Conservation (phyloP, 1,139 yeast species). For the Geotrichum carabidarum region DNA sequence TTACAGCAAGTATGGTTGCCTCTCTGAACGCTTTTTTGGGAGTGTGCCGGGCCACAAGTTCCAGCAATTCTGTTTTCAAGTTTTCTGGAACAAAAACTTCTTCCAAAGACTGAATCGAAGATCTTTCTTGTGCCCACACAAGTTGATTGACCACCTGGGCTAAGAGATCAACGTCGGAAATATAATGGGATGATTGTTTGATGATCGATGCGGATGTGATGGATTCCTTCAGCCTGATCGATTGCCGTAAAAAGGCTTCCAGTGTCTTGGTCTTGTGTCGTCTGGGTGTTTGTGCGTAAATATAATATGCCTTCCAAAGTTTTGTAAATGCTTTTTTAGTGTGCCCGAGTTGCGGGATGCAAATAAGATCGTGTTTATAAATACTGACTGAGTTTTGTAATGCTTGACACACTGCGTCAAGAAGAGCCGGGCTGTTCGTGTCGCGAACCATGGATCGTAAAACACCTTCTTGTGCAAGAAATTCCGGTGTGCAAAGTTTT, state of each 20-base stretch:
- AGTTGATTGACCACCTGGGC: not conserved
- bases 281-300: constrained; percentile 1
- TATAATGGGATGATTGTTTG: constrained; percentile 8
- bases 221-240: constrained; percentile 20
- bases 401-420: not conserved
- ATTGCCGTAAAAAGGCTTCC: constrained; percentile 18
- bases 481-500: not conserved
- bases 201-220: constrained; percentile 20
- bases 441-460: constrained; percentile 7
- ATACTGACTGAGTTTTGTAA: not conserved
- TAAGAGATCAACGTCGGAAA: not conserved
- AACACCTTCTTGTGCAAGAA: constrained; percentile 6
- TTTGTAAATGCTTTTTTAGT: constrained; percentile 2
- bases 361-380: constrained; percentile 7
- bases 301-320: constrained; percentile 8
- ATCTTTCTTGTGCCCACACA: not conserved
- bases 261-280: constrained; percentile 12
- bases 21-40: not conserved
- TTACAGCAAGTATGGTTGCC: not conserved
- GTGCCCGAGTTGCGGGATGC: constrained; percentile 12
- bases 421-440: not conserved
- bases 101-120: not conserved
- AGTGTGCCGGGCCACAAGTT: not conserved
- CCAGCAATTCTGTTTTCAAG: not conserved
- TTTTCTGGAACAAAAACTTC: not conserved